Base-by-base conservation (phyloP, 2,329 filamentous ascomycete genomes). In the Claviceps pusilla region DNA sequence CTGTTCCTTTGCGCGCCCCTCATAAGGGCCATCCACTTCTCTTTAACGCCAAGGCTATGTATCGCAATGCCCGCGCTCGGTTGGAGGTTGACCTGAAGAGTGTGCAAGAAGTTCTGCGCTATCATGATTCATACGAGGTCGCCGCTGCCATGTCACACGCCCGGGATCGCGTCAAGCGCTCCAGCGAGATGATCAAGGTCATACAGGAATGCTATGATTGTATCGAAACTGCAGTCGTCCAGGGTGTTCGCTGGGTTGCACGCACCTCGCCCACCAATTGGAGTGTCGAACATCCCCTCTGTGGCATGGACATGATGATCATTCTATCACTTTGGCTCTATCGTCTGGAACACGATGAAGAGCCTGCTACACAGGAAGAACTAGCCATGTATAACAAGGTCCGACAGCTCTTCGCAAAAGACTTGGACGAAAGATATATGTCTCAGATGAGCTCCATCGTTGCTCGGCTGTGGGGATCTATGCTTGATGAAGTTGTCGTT, bases 261-360 rank as follows among this genome's bases (percentile, higher is more conserved):
- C 86, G 90, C 61, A 96, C 91, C 28, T 96, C 90, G 49, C 89
- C 93, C 28, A 96, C 93, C 49, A 97, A 97, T 72, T 98, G 93
- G 93, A 97, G 91, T 68, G 88, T 97, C 57, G 93, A 98, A 74
- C 91, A 98, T 69, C 90, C 93, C 52, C 83, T 98, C 56, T 96
- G 90, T 66, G 91, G 91, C 58, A 82, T 98, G 74, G 93, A 98
- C 69, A 78, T 97, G 61, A 95, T 98, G 82, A 93, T 97, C 68
- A 93, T 96, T 63, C 84, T 98, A 62, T 96, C 89, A 65, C 77
- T 97, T 61, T 98, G 93, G 93, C 84, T 98, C 64, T 97, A 96
- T 76, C 89, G 90, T 73, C 85, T 98, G 76, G 93, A 98, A 85
- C 90, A 97, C 74, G 93, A 98, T 75, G 90, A 95, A 60, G 91